phyloP scores from a whole-genome alignment of 495 filamentous ascomycete species.

The Aspergillus cavernicola region DNA sequence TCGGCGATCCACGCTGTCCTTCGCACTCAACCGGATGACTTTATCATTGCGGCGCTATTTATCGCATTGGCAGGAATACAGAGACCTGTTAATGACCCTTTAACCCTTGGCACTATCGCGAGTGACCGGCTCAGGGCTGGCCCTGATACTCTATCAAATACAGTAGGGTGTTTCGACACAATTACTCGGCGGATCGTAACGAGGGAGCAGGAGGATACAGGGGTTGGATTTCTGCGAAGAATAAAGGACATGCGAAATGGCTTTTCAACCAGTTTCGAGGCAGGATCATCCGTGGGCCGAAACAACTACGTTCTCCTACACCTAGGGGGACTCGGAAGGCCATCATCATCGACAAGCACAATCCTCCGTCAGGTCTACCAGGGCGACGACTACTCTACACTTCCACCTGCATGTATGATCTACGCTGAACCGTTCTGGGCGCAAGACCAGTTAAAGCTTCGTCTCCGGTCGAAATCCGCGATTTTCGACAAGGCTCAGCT shows the following conservation, averaged over 20 bases:
- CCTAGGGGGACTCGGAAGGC: not conserved
- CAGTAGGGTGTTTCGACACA: constrained; percentile 7
- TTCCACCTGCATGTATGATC: not conserved
- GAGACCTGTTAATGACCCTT: not conserved
- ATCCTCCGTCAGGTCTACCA: not conserved
- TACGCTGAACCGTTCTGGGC: not conserved
- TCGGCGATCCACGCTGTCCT: not conserved
- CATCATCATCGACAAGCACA: not conserved
- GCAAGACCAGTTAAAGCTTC: not conserved
- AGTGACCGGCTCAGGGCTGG: not conserved
- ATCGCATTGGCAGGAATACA: not conserved
- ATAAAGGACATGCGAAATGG: constrained; percentile 1
- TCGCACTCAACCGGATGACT: constrained; percentile 5
- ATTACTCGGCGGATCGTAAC: not conserved
- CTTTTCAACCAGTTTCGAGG: not conserved
- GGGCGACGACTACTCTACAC: not conserved
- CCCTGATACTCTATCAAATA: not conserved
- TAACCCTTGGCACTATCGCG: not conserved
- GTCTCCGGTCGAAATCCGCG: not conserved
- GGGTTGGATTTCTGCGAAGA: constrained; percentile 1
- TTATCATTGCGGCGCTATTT: not conserved
- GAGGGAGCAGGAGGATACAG: not conserved
- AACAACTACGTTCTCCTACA: not conserved
- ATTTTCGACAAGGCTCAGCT: not conserved
- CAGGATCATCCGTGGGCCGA: not conserved